phyloP scores from a whole-genome alignment of 768 basidiomycete genomes.

The Sarcodon aspratus region DNA sequence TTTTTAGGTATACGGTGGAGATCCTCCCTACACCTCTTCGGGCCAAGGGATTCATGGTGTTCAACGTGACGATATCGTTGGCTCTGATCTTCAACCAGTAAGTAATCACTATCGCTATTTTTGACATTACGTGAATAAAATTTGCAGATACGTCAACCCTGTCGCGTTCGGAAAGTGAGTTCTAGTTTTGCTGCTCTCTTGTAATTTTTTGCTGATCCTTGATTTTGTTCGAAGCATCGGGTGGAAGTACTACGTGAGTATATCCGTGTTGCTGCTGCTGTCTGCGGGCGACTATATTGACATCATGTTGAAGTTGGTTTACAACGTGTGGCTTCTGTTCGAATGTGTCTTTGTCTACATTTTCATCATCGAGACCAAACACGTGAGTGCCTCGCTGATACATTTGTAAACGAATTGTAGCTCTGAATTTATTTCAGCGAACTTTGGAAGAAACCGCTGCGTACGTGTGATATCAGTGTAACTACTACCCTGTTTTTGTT shows the following conservation, averaged over 20 bases:
- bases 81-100: constrained; percentile 39
- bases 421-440: too few relatives aligned
- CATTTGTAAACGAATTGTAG: too few relatives aligned
- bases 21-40: constrained; percentile 38
- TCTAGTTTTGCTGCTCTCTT: background rate
- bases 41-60: constrained; percentile 35
- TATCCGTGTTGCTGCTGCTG: too few relatives aligned
- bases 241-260: constrained; percentile 35
- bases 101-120: constrained; percentile 10
- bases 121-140: background rate
- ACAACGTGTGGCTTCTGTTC: constrained; percentile 28
- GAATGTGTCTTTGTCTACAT: constrained; percentile 26
- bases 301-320: constrained; percentile 18
- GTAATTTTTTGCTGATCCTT: background rate
- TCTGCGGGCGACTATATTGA: background rate
- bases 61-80: constrained; percentile 32
- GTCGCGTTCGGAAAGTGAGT: constrained; percentile 22
- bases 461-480: too few relatives aligned
- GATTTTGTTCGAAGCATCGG: constrained; percentile 14
- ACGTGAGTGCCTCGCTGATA: constrained; percentile 7
- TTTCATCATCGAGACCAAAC: constrained; percentile 28
- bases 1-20: constrained; percentile 29
- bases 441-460: too few relatives aligned
- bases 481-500: too few relatives aligned
- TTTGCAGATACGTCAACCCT: constrained; percentile 24